Conservation (phyloP, 2,329 filamentous ascomycete species). For the Fonsecaea monophora region DNA sequence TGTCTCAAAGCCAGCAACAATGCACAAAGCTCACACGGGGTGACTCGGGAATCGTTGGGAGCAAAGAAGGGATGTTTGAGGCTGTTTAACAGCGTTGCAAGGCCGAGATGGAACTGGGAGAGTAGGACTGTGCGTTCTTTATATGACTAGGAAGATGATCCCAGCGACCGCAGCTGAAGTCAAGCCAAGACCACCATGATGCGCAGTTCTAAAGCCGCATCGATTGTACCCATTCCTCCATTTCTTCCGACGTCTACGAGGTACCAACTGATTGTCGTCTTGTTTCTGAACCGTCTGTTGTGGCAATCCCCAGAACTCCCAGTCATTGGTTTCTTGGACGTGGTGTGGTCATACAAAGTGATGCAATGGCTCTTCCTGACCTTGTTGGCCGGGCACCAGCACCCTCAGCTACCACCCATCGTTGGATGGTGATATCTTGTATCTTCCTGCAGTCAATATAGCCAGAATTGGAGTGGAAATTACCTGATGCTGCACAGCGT, state of each 20-base stretch:
- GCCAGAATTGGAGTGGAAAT: conserved; percentile 2
- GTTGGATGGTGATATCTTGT: conserved; percentile 8
- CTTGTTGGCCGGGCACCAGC: background rate
- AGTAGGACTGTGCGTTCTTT: background rate
- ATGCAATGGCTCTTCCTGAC: background rate
- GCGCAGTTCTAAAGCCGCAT: background rate
- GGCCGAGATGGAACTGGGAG: background rate
- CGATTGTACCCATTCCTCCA: background rate
- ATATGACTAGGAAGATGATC: background rate
- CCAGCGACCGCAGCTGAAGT: background rate
- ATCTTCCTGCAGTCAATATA: conserved; percentile 6
- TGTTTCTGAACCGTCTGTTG: conserved; percentile 9
- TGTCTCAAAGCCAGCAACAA: background rate
- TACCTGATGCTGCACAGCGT: conserved; percentile 15
- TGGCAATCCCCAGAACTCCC: background rate
- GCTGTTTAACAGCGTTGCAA: background rate
- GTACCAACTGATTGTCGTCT: conserved; percentile 13
- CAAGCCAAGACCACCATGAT: background rate
- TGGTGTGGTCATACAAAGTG: background rate
- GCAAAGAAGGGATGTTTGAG: background rate
- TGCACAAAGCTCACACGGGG: background rate
- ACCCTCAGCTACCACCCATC: background rate
- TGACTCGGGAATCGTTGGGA: no score
- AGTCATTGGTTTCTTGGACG: background rate
- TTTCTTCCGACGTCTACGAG: background rate